Evolutionary conservation across 2,329 filamentous ascomycete species (phyloP).

Genomic region (Cadophora malorum): DNA sequence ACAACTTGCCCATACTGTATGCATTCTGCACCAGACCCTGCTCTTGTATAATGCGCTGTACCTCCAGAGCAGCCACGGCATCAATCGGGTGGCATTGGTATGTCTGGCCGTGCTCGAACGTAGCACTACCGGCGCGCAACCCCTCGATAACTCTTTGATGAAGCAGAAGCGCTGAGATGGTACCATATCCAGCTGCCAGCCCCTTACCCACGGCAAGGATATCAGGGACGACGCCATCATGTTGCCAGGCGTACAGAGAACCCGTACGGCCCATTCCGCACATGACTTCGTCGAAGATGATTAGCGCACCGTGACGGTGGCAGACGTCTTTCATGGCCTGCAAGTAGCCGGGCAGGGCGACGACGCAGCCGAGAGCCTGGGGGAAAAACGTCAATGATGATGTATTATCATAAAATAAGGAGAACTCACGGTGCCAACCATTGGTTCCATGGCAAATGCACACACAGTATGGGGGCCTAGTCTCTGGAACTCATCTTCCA

Average conservation of each 20-base stretch:
- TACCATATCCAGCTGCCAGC: conserved; percentile 64
- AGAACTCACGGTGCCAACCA: conserved; percentile 56
- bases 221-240: conserved; percentile 60
- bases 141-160: conserved; percentile 40
- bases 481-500: conserved; percentile 63
- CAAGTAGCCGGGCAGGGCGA: conserved; percentile 70
- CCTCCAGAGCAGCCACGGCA: neutral
- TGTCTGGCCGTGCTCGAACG: neutral
- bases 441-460: conserved; percentile 68
- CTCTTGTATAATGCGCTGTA: conserved; percentile 3
- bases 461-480: conserved; percentile 65
- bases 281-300: conserved; percentile 75
- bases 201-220: conserved; percentile 69
- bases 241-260: conserved; percentile 58
- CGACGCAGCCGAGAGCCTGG: conserved; percentile 61
- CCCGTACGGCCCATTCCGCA: conserved; percentile 58
- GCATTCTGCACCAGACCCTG: conserved; percentile 2
- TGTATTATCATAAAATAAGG: too few species aligned
- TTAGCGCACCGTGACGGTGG: conserved; percentile 68
- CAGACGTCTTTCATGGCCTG: conserved; percentile 69
- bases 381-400: conserved; percentile 48
- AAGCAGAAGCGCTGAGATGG: conserved; percentile 64
- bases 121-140: neutral
- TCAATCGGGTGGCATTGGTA: neutral
- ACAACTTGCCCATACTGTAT: neutral